phyloP scores from a whole-genome alignment of 192 early-diverging fungal genomes.

The Kickxella alabastrina region DNA sequence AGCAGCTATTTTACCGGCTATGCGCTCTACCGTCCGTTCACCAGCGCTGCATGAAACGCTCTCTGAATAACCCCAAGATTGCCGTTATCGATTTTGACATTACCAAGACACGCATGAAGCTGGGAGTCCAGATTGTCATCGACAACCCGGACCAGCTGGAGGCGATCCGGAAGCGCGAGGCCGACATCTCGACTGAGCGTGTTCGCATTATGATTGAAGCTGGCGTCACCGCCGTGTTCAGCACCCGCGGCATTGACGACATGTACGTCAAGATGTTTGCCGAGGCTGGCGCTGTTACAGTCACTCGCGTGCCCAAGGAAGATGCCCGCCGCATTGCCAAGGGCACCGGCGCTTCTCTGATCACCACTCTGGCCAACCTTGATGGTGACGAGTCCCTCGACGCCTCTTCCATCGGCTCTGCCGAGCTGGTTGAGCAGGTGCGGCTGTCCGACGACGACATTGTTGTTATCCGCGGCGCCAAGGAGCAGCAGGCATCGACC shows the following conservation, averaged over 20 bases:
- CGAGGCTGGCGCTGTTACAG: slow-evolving; percentile 96
- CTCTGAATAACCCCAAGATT: slow-evolving; percentile 86
- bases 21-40: slow-evolving; percentile 96
- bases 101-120: slow-evolving; percentile 95
- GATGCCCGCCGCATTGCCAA: slow-evolving; percentile 97
- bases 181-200: slow-evolving; percentile 93
- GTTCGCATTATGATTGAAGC: slow-evolving; percentile 92
- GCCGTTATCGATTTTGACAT: slow-evolving; percentile 98
- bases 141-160: slow-evolving; percentile 98
- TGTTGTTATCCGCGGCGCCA: slow-evolving; percentile 77
- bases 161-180: slow-evolving; percentile 90
- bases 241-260: slow-evolving; percentile 99
- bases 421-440: slow-evolving; percentile 96
- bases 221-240: slow-evolving; percentile 96
- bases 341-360: slow-evolving; percentile 91
- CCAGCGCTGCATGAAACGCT: slow-evolving; percentile 94
- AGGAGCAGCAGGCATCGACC: slow-evolving; percentile 76
- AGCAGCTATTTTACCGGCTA: slow-evolving; percentile 88
- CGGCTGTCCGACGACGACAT: slow-evolving; percentile 97
- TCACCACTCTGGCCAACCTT: slow-evolving; percentile 93
- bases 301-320: slow-evolving; percentile 94
- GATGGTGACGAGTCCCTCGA: slow-evolving; percentile 99
- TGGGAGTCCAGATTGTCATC: slow-evolving; percentile 97
- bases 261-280: slow-evolving; percentile 97
- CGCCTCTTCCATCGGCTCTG: slow-evolving; percentile 77